These are phyloP conservation scores for Diaporthe sp. DNA, from an alignment of 2,329 filamentous ascomycete species.

Conservation along the genomic window DNA sequence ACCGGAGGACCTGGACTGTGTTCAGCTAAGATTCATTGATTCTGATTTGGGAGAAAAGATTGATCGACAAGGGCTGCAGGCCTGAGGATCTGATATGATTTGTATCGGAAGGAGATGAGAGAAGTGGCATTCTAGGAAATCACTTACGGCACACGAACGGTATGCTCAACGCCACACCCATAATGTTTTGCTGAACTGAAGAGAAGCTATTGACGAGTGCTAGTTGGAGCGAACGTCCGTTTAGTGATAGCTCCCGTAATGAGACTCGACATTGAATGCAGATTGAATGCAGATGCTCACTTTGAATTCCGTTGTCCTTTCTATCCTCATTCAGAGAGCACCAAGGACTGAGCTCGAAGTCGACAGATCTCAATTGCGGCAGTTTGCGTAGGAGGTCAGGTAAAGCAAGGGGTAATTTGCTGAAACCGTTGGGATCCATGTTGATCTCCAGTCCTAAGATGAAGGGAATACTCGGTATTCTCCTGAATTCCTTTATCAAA, in stretches of 20 bases:
- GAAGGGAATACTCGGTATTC: not conserved
- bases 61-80: no score
- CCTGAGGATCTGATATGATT: no score
- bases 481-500: not conserved
- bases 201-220: not conserved
- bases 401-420: not conserved
- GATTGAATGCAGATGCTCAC: not conserved
- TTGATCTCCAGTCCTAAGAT: not conserved
- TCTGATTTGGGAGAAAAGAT: no score
- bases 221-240: not conserved
- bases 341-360: not conserved
- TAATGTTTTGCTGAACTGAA: not conserved
- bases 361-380: not conserved
- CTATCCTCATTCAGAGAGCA: no score
- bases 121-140: not conserved
- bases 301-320: not conserved
- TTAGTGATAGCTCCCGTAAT: not conserved
- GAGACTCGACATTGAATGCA: not conserved
- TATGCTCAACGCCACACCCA: not conserved
- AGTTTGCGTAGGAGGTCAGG: not conserved
- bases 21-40: not conserved
- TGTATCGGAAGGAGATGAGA: no score
- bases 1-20: not conserved
- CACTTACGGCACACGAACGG: not conserved
- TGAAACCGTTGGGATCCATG: not conserved